Evolutionary conservation across 441 rosid species (phyloP).

Genomic region (Melastoma candidum): DNA sequence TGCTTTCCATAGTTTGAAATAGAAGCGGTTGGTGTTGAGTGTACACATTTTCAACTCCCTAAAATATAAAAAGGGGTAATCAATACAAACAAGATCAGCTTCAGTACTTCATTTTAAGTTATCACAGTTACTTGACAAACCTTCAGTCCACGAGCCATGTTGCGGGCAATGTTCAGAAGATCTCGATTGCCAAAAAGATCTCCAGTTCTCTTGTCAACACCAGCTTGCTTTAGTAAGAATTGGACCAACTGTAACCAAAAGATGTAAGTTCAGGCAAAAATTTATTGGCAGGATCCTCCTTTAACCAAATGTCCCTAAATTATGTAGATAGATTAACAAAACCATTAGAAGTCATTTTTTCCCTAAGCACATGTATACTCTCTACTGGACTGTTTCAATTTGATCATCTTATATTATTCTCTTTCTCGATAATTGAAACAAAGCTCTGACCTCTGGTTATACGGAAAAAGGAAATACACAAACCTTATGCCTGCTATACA

Average conservation of each 20-base stretch:
- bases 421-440: too few species aligned
- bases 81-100: not conserved
- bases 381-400: too few species aligned
- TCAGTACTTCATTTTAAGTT: not conserved
- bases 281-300: not conserved
- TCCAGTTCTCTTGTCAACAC: slow-evolving; percentile 82
- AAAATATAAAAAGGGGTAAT: slow-evolving; percentile 7
- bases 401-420: too few species aligned
- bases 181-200: slow-evolving; percentile 94
- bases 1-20: slow-evolving; percentile 91
- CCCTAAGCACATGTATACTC: not conserved
- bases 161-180: slow-evolving; percentile 86
- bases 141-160: slow-evolving; percentile 99
- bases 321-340: not conserved
- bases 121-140: slow-evolving; percentile 21
- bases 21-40: slow-evolving; percentile 96
- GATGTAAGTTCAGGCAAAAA: slow-evolving; percentile 14
- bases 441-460: too few species aligned
- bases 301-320: too few species aligned
- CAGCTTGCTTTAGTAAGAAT: slow-evolving; percentile 92
- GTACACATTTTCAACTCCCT: slow-evolving; percentile 98
- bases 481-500: too few species aligned
- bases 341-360: not conserved
- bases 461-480: too few species aligned
- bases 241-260: slow-evolving; percentile 73